Evolutionary conservation across 345 rosid species (phyloP), one percentile per base, ranked within the genome.

Genomic region (Populus tremula): DNA sequence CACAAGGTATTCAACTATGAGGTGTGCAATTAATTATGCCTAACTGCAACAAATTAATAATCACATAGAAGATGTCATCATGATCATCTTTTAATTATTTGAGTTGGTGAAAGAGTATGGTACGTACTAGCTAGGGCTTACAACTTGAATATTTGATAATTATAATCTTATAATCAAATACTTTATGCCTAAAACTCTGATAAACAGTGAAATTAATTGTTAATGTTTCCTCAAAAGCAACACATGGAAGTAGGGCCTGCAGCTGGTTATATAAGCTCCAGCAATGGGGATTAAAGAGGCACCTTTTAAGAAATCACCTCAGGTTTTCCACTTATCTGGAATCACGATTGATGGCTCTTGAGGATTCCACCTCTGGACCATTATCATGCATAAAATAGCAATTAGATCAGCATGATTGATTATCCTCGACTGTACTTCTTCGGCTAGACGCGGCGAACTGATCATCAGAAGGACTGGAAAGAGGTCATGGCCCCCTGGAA

Each of bases 401-500:
- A 18, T 50, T 50, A 50, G 6, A 17, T 17, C 18, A 50, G 2
- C 59, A 2, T 50, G 7, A 6, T 53, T 49, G 1, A 49, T 49
- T 6, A 20, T 53, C 59, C 8, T 53, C 2, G n/a, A 53, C 8
- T 18, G n/a, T 53, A 0, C 59, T 53, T 53, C 59, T 38, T 67
- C 43, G 54, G 45, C 74, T 1, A 72, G 75, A 85, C 69, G 88
- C 82, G 87, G 89, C 87, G 71, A 85, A 41, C 77, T 62, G 87
- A n/a, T 67, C 45, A n/a, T 67, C 45, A 41, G 4, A 41, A 2
- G 13, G 45, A 10, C 45, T 38, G 35, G 64, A 80, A 77, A 38
- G 69, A 20, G 79, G 73, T 64, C 77, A 62, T 69, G 91, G 74
- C 87, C 81, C 84, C 87, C 86, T 83, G 69, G n/a, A 80, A 78